Conservation (phyloP, 164 flowering plant species). For the Vitis rotundifolia region DNA sequence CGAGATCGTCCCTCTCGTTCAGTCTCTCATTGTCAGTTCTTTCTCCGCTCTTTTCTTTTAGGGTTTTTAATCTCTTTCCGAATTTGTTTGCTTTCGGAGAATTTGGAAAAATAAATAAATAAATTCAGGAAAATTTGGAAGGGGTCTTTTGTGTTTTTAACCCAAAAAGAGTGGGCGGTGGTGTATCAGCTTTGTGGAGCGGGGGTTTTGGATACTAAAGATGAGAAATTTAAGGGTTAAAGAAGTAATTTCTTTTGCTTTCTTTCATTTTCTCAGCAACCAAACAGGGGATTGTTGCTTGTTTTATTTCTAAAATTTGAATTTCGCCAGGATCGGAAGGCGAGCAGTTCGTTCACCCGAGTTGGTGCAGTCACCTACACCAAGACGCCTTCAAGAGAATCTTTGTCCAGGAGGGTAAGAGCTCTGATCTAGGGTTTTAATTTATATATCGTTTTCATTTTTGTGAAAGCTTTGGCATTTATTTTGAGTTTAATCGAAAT, state of each 20-base stretch:
- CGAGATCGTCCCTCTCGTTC: constrained; percentile 87
- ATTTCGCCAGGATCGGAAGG: constrained; percentile 59
- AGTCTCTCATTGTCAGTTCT: constrained; percentile 72
- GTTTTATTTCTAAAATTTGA: neutral
- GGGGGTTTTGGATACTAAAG: too few relatives aligned
- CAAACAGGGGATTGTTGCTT: neutral
- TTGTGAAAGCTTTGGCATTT: neutral
- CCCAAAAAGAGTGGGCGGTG: too few relatives aligned
- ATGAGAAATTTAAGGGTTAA: too few relatives aligned
- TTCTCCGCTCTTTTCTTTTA: constrained; percentile 7
- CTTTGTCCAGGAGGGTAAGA: constrained; percentile 56
- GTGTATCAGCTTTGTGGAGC: too few relatives aligned
- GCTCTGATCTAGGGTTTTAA: neutral
- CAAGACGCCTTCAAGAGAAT: constrained; percentile 82
- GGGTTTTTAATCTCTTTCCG: neutral
- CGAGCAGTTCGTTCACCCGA: constrained; percentile 67
- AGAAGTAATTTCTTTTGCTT: neutral
- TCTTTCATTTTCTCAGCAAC: neutral
- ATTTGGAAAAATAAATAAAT: neutral
- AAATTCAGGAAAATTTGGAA: too few relatives aligned
- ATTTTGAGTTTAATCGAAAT: neutral
- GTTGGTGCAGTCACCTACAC: constrained; percentile 81
- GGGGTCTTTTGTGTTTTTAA: neutral
- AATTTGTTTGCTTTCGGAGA: neutral
- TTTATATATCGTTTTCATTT: neutral